Evolutionary conservation across 2,329 filamentous ascomycete species (phyloP), one percentile per base, ranked within the genome.

Genomic region (Cordyceps militaris): DNA sequence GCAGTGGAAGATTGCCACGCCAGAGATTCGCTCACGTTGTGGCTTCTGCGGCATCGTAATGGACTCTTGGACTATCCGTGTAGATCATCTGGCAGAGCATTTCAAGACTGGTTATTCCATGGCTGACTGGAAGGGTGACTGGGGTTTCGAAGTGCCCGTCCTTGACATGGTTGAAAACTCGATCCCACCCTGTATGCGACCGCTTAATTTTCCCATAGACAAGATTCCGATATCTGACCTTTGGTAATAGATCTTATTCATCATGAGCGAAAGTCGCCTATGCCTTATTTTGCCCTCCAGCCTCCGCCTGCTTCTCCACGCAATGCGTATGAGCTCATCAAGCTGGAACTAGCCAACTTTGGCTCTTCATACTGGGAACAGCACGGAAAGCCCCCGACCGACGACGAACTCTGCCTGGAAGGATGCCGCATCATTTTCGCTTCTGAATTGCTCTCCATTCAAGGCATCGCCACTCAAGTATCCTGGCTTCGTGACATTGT

Each of bases 101-200:
- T 87, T 86, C 74, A 86, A 85, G 70, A 80, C 76, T 26, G 83
- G 84, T 71, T 80, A 79, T 62, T 82, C 80, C 65, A 87, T 87
- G 83, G 81, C 79, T 61, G 81, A 86, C 69, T 87, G 84, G 84
- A 84, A 85, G 75, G 84, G 84, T 73, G 83, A 84, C 70, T 86
- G 83, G 83, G 84, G 84, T 75, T 86, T 87, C 61, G 83, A 86
- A 57, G 72, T 74, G 28, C 78, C 81, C 36, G 78, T 86, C 43
- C 73, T 84, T 63, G 76, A 83, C 61, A 79, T 85, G 74, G 79
- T 86, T 64, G 83, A 86, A 69, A 86, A 86, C 66, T 83, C 82
- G 48, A 84, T 87, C 59, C 84, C 83, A 56, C 83, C 83, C 51
- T 86, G 81, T 84, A 77, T 74, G 79, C 73, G 71, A 67, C 67